Percentiles rank a stretch among this genome's conserved stretches.
Conservation (phyloP, 495 filamentous ascomycete species). For the Daldinia caldariorum region DNA sequence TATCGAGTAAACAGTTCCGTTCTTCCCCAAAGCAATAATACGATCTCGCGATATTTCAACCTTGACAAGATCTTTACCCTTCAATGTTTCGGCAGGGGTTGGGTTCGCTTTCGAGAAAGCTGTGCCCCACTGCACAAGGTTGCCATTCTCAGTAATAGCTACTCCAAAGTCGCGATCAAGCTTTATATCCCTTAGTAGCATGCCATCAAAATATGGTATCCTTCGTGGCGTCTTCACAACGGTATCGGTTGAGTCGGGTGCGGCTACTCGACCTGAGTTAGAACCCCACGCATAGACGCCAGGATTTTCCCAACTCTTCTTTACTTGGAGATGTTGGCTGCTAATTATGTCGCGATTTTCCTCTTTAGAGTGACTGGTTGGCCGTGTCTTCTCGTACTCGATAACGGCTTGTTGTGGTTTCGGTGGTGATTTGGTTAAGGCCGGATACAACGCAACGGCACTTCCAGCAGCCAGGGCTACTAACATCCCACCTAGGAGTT, state of each 20-base stretch:
- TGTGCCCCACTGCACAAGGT: conserved; percentile 91
- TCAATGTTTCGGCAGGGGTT: conserved; percentile 74
- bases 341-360: conserved; percentile 76
- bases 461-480: conserved; percentile 37
- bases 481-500: conserved; percentile 32
- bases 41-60: conserved; percentile 81
- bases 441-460: conserved; percentile 38
- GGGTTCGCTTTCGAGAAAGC: conserved; percentile 66
- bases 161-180: conserved; percentile 84
- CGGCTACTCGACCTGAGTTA: conserved; percentile 84
- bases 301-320: conserved; percentile 86
- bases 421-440: conserved; percentile 21
- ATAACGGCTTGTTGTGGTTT: conserved; percentile 56
- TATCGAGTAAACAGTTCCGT: conserved; percentile 86
- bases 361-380: conserved; percentile 66
- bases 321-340: conserved; percentile 83
- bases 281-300: conserved; percentile 94
- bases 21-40: conserved; percentile 78
- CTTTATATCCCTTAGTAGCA: conserved; percentile 87
- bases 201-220: conserved; percentile 84
- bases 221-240: conserved; percentile 81
- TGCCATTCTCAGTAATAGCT: conserved; percentile 86
- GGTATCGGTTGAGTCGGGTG: conserved; percentile 80
- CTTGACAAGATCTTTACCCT: conserved; percentile 79
- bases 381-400: conserved; percentile 68